Conservation (phyloP, 176 grass and related monocot genomes). For the Raddia guianensis region DNA sequence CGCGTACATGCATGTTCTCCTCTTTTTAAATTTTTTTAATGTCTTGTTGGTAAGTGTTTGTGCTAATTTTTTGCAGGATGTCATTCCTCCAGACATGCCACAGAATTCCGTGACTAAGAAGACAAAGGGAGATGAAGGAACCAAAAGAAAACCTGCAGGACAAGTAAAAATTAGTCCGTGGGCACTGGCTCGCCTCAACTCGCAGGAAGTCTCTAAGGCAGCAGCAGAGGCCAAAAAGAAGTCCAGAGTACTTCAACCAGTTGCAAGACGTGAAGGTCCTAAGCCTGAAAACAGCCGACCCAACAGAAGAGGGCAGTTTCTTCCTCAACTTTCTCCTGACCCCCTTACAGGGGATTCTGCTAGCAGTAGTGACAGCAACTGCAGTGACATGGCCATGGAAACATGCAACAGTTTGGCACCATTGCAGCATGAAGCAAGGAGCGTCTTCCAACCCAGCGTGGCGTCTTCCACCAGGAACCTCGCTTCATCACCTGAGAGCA, state of each 20-base stretch:
- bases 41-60: neutral
- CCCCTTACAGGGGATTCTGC: conserved; percentile 47
- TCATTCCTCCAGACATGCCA: conserved; percentile 66
- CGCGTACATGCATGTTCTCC: neutral
- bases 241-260: conserved; percentile 66
- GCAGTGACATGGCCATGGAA: conserved; percentile 46
- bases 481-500: conserved; percentile 66
- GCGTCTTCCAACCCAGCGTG: conserved; percentile 50
- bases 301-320: conserved; percentile 42
- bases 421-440: conserved; percentile 68
- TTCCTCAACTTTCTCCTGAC: conserved; percentile 44
- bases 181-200: conserved; percentile 71
- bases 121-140: conserved; percentile 48
- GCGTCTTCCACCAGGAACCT: conserved; percentile 36
- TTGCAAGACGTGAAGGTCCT: conserved; percentile 33
- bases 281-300: conserved; percentile 28
- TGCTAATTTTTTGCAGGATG: conserved; percentile 51
- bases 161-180: conserved; percentile 78
- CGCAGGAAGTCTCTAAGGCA: conserved; percentile 82
- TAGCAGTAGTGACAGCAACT: conserved; percentile 45
- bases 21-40: neutral
- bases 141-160: conserved; percentile 47
- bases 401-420: conserved; percentile 56
- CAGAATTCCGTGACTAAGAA: conserved; percentile 51
- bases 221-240: conserved; percentile 70